phyloP scores from a whole-genome alignment of 306 rosid species.

The Aeschynomene evenia region DNA sequence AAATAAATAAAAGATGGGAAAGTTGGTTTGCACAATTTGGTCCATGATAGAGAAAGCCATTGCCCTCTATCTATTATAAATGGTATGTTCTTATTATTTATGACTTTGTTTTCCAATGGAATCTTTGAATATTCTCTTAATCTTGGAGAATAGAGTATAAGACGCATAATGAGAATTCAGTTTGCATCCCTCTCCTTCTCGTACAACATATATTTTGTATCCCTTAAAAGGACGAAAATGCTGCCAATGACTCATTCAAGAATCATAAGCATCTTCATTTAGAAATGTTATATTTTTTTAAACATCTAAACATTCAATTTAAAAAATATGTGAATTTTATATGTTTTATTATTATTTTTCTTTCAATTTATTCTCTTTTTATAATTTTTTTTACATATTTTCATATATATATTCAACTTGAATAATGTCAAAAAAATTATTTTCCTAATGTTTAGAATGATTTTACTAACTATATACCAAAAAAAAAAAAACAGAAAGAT shows the following conservation, averaged over 20 bases:
- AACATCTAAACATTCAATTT: no score
- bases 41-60: conserved; percentile 35
- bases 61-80: no score
- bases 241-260: background rate
- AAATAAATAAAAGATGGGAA: background rate
- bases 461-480: no score
- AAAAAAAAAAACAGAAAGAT: no score
- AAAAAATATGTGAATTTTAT: no score
- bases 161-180: background rate
- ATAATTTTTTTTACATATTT: no score
- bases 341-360: no score
- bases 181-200: conserved; percentile 35
- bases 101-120: background rate
- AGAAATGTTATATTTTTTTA: background rate
- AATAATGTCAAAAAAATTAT: no score
- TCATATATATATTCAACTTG: no score
- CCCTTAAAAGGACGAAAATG: conserved; percentile 3
- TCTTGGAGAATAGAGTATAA: conserved; percentile 21
- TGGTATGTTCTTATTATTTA: background rate
- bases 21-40: conserved; percentile 17
- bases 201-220: conserved; percentile 38
- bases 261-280: background rate
- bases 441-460: no score
- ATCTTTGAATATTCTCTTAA: conserved; percentile 19
- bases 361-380: no score